These are phyloP conservation scores for Penicillium tannophilum DNA, from an alignment of 495 filamentous ascomycete genomes.

Conservation along the genomic window DNA sequence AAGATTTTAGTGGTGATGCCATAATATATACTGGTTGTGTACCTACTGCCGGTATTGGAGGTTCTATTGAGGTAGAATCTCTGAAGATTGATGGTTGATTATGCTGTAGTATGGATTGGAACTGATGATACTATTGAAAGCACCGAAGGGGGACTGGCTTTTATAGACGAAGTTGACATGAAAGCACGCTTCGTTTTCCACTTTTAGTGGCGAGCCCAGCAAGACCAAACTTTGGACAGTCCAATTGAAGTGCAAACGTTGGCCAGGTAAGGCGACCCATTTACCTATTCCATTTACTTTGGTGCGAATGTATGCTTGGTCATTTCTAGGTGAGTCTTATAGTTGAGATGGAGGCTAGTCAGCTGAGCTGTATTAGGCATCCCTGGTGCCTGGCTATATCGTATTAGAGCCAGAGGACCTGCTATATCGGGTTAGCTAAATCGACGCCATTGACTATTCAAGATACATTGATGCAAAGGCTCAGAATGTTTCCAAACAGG, in stretches of 20 bases:
- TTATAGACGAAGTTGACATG: not conserved
- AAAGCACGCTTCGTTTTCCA: not conserved
- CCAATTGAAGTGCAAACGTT: not conserved
- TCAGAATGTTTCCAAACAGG: not conserved
- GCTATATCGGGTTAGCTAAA: not conserved
- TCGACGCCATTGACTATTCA: not conserved
- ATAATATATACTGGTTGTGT: not conserved
- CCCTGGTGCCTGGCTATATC: not conserved
- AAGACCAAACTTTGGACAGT: not conserved
- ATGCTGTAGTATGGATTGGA: not conserved
- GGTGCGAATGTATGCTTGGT: not conserved
- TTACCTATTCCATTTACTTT: not conserved
- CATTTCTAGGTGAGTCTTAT: not conserved
- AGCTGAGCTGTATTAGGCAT: not conserved
- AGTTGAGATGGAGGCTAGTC: not conserved
- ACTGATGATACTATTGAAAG: not conserved
- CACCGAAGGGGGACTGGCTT: not conserved
- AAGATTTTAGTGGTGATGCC: not conserved
- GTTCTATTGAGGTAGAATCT: not conserved
- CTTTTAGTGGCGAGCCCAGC: not conserved
- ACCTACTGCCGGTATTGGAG: not conserved
- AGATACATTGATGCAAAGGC: not conserved
- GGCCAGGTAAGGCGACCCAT: not conserved
- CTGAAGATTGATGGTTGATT: not conserved
- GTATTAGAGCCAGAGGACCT: not conserved